A percentile compares a stretch with the other conserved stretches of the same genome.
These are phyloP conservation scores for Pleurostoma richardsiae DNA, from an alignment of 2,329 filamentous ascomycete genomes.

Conservation along the genomic window DNA sequence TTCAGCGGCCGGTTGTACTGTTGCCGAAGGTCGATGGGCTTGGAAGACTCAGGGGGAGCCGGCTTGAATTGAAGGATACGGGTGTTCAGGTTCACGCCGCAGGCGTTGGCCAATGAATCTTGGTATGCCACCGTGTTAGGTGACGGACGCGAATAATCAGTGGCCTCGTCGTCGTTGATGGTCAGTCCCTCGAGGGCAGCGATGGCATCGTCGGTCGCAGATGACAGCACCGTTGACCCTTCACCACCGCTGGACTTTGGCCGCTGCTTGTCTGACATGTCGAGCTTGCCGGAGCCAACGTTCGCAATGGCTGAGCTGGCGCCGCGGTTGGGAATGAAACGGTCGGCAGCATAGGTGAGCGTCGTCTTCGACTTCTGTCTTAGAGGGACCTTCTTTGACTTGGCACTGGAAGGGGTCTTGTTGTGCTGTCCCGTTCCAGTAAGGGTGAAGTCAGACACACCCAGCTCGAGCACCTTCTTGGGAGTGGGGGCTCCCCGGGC, in stretches of 20 bases:
- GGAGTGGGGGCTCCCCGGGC: slow-evolving; percentile 70
- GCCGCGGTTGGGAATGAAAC: slow-evolving; percentile 91
- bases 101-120: slow-evolving; percentile 83
- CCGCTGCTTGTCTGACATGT: slow-evolving; percentile 62
- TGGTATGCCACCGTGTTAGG: slow-evolving; percentile 89
- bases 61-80: slow-evolving; percentile 98
- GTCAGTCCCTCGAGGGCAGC: slow-evolving; percentile 75
- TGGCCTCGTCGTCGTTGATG: slow-evolving; percentile 66
- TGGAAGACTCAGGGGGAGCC: slow-evolving; percentile 93
- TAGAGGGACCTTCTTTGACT: slow-evolving; percentile 50
- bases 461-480: slow-evolving; percentile 77
- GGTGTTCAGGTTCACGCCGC: slow-evolving; percentile 87
- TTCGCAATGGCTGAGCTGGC: slow-evolving; percentile 86
- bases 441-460: slow-evolving; percentile 87
- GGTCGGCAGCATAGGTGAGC: slow-evolving; percentile 74
- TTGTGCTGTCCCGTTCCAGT: slow-evolving; percentile 67
- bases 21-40: slow-evolving; percentile 93
- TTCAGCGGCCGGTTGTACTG: slow-evolving; percentile 98
- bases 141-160: slow-evolving; percentile 70
- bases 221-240: slow-evolving; percentile 70
- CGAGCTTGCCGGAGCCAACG: slow-evolving; percentile 77
- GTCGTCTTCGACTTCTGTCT: slow-evolving; percentile 69
- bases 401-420: slow-evolving; percentile 55
- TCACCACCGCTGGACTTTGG: slow-evolving; percentile 68
- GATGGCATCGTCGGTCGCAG: slow-evolving; percentile 74